Evolutionary conservation across 805 yeast species (phyloP).

Genomic region (Wickerhamomyces queroliae): DNA sequence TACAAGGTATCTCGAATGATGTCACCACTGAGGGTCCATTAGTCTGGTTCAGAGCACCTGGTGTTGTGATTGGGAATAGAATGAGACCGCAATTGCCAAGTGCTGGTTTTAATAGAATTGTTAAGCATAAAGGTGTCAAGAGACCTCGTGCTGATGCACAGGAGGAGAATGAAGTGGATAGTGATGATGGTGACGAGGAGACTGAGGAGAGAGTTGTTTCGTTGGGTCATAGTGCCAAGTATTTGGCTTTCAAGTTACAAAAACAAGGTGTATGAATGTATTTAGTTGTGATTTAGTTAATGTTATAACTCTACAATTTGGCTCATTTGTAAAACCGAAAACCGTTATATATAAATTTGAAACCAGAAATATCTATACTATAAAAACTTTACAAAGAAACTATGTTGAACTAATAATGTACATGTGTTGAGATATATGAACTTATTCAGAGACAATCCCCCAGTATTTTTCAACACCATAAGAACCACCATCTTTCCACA

Average conservation of each 20-base stretch:
- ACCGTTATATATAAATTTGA: background rate
- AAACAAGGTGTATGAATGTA: conserved; percentile 3
- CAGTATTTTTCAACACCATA: conserved; percentile 56
- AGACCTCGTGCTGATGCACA: too few relatives aligned
- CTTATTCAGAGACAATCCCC: conserved; percentile 25
- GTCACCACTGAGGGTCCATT: conserved; percentile 30
- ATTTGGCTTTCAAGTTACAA: conserved; percentile 51
- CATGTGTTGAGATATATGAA: too few relatives aligned
- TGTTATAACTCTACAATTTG: too few relatives aligned
- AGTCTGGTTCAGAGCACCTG: conserved; percentile 69
- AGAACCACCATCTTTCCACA: conserved; percentile 53
- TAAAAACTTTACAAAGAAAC: background rate
- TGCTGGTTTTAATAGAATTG: conserved; percentile 10
- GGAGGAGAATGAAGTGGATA: conserved; percentile 13
- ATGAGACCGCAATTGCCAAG: conserved; percentile 17
- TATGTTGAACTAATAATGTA: background rate
- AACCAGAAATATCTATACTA: background rate
- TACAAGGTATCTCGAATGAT: conserved; percentile 14
- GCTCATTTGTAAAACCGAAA: background rate
- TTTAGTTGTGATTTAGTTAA: too few relatives aligned
- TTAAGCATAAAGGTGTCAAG: conserved; percentile 15
- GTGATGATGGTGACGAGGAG: conserved; percentile 39
- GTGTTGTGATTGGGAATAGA: conserved; percentile 40
- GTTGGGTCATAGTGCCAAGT: conserved; percentile 69
- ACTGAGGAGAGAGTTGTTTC: conserved; percentile 21